Conservation (phyloP, 1,139 yeast species). For the Geotrichum candidum region DNA sequence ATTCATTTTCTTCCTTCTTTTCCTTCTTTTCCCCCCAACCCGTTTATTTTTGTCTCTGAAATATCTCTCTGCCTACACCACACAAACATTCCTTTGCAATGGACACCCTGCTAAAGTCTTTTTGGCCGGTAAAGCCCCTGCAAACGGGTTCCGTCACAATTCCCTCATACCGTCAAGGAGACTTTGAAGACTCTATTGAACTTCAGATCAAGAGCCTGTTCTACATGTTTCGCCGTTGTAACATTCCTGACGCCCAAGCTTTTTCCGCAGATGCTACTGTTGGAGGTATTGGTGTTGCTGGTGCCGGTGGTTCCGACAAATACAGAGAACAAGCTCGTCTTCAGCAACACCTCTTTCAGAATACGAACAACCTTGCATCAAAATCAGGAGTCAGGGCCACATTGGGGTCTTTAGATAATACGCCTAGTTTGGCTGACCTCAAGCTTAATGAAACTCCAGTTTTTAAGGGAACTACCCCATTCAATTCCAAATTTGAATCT, state of each 20-base stretch:
- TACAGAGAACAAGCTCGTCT: slow-evolving; percentile 14
- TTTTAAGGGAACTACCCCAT: not conserved
- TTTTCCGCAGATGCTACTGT: slow-evolving; percentile 19
- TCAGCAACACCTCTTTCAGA: not conserved
- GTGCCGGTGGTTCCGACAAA: slow-evolving; percentile 18
- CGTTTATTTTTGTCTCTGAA: not conserved
- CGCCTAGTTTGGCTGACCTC: slow-evolving; percentile 9
- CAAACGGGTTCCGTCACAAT: not conserved
- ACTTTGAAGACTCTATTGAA: slow-evolving; percentile 49
- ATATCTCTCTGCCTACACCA: not conserved
- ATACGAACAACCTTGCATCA: not conserved
- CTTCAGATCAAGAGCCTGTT: slow-evolving; percentile 52
- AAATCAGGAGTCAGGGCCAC: not conserved
- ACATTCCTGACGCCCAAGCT: slow-evolving; percentile 42
- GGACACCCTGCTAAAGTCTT: slow-evolving; percentile 17
- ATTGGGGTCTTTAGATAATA: slow-evolving; percentile 6
- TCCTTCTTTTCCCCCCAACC: not conserved
- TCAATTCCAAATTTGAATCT: slow-evolving; percentile 16
- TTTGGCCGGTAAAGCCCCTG: slow-evolving; percentile 10
- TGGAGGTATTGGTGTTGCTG: slow-evolving; percentile 18
- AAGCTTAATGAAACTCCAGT: not conserved
- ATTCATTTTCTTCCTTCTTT: not conserved
- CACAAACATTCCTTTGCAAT: slow-evolving; percentile 1
- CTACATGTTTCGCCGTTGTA: slow-evolving; percentile 52
- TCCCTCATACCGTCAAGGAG: slow-evolving; percentile 34